phyloP scores from a whole-genome alignment of 1,139 yeast genomes.

The Scheffersomyces segobiensis region DNA sequence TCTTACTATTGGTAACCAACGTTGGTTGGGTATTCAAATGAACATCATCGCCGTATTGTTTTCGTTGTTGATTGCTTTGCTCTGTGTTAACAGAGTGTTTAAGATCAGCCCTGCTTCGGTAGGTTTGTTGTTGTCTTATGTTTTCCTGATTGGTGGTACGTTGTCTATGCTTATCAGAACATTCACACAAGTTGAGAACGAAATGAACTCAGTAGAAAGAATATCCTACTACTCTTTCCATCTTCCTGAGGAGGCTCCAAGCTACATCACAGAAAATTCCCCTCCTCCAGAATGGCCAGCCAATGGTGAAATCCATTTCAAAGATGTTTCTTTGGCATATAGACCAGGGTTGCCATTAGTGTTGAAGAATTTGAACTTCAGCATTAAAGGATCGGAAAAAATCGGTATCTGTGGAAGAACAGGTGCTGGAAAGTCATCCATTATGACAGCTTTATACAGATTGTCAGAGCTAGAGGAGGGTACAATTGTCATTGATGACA shows the following conservation, averaged over 20 bases:
- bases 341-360: slow-evolving; percentile 74
- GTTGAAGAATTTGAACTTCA: slow-evolving; percentile 50
- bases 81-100: slow-evolving; percentile 64
- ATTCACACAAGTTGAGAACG: slow-evolving; percentile 70
- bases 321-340: slow-evolving; percentile 61
- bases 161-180: slow-evolving; percentile 49
- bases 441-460: slow-evolving; percentile 63
- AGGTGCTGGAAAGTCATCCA: slow-evolving; percentile 74
- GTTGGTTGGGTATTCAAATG: slow-evolving; percentile 19
- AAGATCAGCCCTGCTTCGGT: slow-evolving; percentile 60
- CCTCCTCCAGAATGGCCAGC: slow-evolving; percentile 30
- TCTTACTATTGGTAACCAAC: slow-evolving; percentile 16
- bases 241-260: slow-evolving; percentile 38
- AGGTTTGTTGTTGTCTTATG: slow-evolving; percentile 67
- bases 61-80: slow-evolving; percentile 48
- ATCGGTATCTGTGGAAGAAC: slow-evolving; percentile 76
- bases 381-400: slow-evolving; percentile 55
- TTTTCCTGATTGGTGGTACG: slow-evolving; percentile 45
- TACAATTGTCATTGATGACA: slow-evolving; percentile 53
- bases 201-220: slow-evolving; percentile 84
- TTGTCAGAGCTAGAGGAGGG: slow-evolving; percentile 55
- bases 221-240: slow-evolving; percentile 61
- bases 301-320: slow-evolving; percentile 52
- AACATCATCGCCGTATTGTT: slow-evolving; percentile 14
- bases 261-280: slow-evolving; percentile 16